Evolutionary conservation across 306 rosid genomes (phyloP).

Genomic region (Macrotyloma uniflorum): DNA sequence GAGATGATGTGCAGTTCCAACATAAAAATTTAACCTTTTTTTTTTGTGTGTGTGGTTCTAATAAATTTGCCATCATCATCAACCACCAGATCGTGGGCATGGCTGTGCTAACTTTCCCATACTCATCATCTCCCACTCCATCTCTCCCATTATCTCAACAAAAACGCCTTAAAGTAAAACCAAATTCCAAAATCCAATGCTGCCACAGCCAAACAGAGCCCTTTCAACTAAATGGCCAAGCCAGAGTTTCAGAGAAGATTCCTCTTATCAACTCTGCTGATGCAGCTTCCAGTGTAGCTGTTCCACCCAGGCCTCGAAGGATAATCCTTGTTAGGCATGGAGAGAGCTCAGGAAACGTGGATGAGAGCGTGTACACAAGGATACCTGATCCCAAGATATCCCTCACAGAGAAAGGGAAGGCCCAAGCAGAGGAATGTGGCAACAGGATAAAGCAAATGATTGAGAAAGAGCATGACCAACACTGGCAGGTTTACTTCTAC

Average conservation of each 20-base stretch:
- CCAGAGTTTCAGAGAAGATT: slow-evolving; percentile 54
- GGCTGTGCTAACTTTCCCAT: slow-evolving; percentile 26
- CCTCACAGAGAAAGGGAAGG: slow-evolving; percentile 59
- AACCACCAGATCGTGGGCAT: background rate
- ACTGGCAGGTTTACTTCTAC: slow-evolving; percentile 81
- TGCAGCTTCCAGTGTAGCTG: background rate
- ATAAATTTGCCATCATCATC: background rate
- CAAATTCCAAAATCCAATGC: slow-evolving; percentile 43
- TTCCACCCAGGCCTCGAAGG: slow-evolving; percentile 79
- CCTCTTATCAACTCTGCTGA: background rate
- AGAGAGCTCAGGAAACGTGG: slow-evolving; percentile 82
- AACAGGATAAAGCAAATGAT: slow-evolving; percentile 52
- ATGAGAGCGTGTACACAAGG: slow-evolving; percentile 67
- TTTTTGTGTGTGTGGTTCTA: background rate
- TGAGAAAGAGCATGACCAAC: slow-evolving; percentile 42
- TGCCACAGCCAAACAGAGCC: slow-evolving; percentile 34
- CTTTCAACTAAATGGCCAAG: slow-evolving; percentile 6
- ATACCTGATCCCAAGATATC: slow-evolving; percentile 76
- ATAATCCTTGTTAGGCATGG: slow-evolving; percentile 91
- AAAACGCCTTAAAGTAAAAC: slow-evolving; percentile 7
- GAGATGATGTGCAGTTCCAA: background rate
- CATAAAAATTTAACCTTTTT: background rate
- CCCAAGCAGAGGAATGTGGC: slow-evolving; percentile 72
- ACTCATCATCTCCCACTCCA: background rate
- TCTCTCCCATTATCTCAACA: slow-evolving; percentile 19